These are phyloP conservation scores for Fusarium vanettenii DNA, from an alignment of 2,329 filamentous ascomycete genomes.

Conservation along the genomic window DNA sequence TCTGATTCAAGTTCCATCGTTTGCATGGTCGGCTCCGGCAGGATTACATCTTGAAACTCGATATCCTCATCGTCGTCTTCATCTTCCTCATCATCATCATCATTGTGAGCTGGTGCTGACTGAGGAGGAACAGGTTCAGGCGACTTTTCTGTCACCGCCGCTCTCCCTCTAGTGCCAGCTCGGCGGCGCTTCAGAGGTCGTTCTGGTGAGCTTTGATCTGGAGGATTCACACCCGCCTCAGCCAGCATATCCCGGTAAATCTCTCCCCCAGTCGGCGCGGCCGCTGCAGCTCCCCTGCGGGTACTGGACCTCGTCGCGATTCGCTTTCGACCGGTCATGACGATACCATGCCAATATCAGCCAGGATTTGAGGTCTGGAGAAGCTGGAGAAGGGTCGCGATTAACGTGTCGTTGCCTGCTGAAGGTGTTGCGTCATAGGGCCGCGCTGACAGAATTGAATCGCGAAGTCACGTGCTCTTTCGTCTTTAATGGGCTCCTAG, in stretches of 20 bases:
- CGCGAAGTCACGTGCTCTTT: conserved; percentile 31
- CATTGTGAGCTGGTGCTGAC: conserved; percentile 4
- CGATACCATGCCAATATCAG: conserved; percentile 10
- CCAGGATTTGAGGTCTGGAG: background rate
- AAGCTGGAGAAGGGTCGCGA: conserved; percentile 17
- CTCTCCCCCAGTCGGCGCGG: conserved; percentile 46
- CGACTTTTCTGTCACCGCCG: background rate
- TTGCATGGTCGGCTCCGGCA: conserved; percentile 62
- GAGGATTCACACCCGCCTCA: conserved; percentile 57
- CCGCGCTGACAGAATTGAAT: conserved; percentile 8
- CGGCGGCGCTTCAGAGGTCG: conserved; percentile 55
- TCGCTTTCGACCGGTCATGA: conserved; percentile 49
- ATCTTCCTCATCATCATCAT: conserved; percentile 44
- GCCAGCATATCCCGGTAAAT: conserved; percentile 63
- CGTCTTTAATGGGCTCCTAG: background rate
- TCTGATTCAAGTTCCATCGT: conserved; percentile 63
- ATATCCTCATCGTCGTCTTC: conserved; percentile 57
- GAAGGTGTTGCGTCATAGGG: conserved; percentile 43
- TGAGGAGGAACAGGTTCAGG: background rate
- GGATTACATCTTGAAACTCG: conserved; percentile 62
- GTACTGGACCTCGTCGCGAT: conserved; percentile 39
- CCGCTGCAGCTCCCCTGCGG: conserved; percentile 22
- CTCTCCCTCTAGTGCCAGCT: conserved; percentile 30
- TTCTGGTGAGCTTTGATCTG: conserved; percentile 46
- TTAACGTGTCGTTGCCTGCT: conserved; percentile 26